Evolutionary conservation across 83 land plant species (phyloP), one percentile per base, ranked within the genome.

Genomic region (Diphasiastrum complanatum): DNA sequence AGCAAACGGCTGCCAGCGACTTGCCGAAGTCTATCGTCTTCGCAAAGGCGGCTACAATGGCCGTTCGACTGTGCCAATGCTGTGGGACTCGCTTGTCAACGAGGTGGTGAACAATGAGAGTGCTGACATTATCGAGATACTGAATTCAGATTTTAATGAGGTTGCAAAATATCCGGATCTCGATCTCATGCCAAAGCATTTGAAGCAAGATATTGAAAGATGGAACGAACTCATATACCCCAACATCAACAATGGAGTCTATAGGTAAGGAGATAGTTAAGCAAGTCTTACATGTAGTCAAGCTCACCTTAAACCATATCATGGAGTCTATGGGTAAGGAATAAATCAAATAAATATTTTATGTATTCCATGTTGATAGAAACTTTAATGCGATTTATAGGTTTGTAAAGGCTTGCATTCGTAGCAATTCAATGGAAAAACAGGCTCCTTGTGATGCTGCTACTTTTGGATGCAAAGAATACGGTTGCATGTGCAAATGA

Each of bases 41-140:
- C 51, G 83, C 53, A 49, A 46, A 8, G 88, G 81, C 3, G 85
- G 97, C 10, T 85, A 87, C 63, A 62, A 77, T 10, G 98, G 98
- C 26, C 32, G 98, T 18, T 56, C 83, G 46, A 88, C 91, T 0
- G 91, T 92, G 51, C 98, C 98, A 14, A 83, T 92, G 98, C 74
- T 88, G 28, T 92, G 96, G 98, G 91, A 92, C 53, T 62, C 51
- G 4, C 61, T 69, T 22, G 36, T 37, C 33, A 71, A 68, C 29
- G 78, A 77, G 5, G 96, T 92, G 6, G 81, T 81, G 28, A 88
- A 88, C 63, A 92, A 92, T 61, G 98, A 92, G 80, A 88, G 98
- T 51, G 78, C 78, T 25, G 98, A 81, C 34, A 92, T 92, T 11
- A 79, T 83, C 61, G 76, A 81, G 45, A 65, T 81, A 37, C 75